Percentiles rank a stretch among this genome's conserved stretches.
These are phyloP conservation scores for Gastrodia elata DNA, from an alignment of 106 monocot genomes.

Conservation along the genomic window DNA sequence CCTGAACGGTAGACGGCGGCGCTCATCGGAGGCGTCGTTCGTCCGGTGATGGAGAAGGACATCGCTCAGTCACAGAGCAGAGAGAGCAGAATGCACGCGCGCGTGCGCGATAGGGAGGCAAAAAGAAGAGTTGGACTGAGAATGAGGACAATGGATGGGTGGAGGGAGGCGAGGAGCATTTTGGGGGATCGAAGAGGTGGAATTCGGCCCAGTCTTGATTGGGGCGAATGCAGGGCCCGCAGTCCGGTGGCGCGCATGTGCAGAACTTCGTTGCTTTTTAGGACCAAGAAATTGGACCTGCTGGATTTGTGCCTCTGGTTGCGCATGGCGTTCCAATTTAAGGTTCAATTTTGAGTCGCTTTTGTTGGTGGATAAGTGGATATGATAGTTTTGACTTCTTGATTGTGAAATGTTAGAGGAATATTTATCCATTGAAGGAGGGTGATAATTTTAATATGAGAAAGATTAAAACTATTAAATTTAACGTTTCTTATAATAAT, in stretches of 20 bases:
- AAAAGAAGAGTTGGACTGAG: neutral
- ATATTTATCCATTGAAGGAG: too few relatives aligned
- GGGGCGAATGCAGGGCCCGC: too few relatives aligned
- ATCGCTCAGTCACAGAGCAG: neutral
- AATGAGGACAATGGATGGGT: neutral
- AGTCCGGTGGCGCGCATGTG: neutral
- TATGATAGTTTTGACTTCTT: too few relatives aligned
- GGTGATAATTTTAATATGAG: too few relatives aligned
- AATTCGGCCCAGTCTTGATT: neutral
- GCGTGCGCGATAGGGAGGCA: neutral
- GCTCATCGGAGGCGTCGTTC: constrained; percentile 1
- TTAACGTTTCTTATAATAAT: too few relatives aligned
- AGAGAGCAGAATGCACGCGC: neutral
- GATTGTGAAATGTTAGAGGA: too few relatives aligned
- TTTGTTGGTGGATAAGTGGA: too few relatives aligned
- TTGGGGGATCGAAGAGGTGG: neutral
- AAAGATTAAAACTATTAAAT: too few relatives aligned
- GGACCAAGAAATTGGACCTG: neutral
- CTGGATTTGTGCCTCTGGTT: too few relatives aligned
- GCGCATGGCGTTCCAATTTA: too few relatives aligned
- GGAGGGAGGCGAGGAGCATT: neutral
- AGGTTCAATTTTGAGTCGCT: too few relatives aligned
- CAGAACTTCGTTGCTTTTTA: neutral
- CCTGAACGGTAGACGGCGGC: constrained; percentile 4
- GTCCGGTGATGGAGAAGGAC: constrained; percentile 6